A percentile compares a stretch with the other conserved stretches of the same genome.
These are phyloP conservation scores for Eucalyptus erythrocorys DNA, from an alignment of 345 rosid species.

Conservation along the genomic window DNA sequence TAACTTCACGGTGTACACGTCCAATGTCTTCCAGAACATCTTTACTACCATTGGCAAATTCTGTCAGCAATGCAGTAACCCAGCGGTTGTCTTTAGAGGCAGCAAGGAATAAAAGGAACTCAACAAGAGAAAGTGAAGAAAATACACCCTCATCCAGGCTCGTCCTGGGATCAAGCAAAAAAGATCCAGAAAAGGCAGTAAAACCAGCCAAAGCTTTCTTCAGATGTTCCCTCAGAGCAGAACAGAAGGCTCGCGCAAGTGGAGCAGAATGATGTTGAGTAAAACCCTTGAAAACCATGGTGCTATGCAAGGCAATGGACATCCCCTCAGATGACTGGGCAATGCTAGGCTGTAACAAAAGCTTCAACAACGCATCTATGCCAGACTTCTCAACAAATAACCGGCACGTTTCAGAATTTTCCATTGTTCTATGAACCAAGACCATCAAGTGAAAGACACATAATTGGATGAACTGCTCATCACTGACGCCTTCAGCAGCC, in stretches of 20 bases:
- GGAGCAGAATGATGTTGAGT: slow-evolving; percentile 89
- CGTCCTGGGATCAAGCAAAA: slow-evolving; percentile 59
- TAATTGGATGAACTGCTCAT: slow-evolving; percentile 80
- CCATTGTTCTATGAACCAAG: slow-evolving; percentile 88
- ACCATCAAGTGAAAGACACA: slow-evolving; percentile 92
- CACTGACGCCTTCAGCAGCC: slow-evolving; percentile 35
- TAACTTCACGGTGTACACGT: slow-evolving; percentile 67
- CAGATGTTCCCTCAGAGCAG: slow-evolving; percentile 67
- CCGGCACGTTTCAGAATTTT: slow-evolving; percentile 86
- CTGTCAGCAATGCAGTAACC: slow-evolving; percentile 83
- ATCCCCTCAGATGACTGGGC: slow-evolving; percentile 94
- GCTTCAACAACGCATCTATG: slow-evolving; percentile 80
- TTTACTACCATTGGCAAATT: slow-evolving; percentile 72
- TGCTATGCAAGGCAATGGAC: slow-evolving; percentile 91
- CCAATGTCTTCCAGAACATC: slow-evolving; percentile 89
- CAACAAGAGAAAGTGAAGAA: slow-evolving; percentile 79
- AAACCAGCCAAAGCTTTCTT: slow-evolving; percentile 58
- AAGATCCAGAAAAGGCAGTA: slow-evolving; percentile 37
- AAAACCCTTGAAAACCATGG: slow-evolving; percentile 96
- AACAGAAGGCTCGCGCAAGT: slow-evolving; percentile 83
- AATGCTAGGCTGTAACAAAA: slow-evolving; percentile 72
- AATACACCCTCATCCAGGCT: slow-evolving; percentile 50
- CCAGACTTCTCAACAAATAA: slow-evolving; percentile 95
- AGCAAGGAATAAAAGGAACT: slow-evolving; percentile 88
- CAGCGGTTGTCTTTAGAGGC: slow-evolving; percentile 92